These are phyloP conservation scores for Carex sylvatica DNA, from an alignment of 202 grass and related monocot species.

Conservation along the genomic window DNA sequence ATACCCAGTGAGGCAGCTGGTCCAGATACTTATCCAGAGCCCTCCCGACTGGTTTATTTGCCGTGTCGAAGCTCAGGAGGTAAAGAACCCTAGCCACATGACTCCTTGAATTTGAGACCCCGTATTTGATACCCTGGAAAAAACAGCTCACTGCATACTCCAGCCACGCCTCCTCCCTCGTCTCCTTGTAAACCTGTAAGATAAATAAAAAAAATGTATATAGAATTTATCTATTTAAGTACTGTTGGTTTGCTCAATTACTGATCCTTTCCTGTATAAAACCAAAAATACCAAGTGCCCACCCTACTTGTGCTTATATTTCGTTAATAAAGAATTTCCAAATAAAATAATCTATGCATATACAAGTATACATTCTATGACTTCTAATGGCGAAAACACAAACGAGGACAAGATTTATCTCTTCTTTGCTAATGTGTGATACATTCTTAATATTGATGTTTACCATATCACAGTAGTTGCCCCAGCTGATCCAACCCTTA, in stretches of 20 bases:
- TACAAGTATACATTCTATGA: neutral
- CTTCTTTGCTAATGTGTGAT: neutral
- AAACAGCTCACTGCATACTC: conserved; percentile 94
- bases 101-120: conserved; percentile 89
- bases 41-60: conserved; percentile 82
- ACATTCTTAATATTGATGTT: neutral
- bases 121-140: conserved; percentile 95
- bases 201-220: neutral
- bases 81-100: conserved; percentile 96
- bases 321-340: neutral
- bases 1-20: conserved; percentile 95
- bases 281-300: neutral
- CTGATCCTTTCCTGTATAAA: neutral
- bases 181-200: conserved; percentile 89
- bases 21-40: conserved; percentile 97
- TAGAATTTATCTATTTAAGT: neutral
- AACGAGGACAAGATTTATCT: neutral
- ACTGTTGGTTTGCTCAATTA: neutral
- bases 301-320: neutral
- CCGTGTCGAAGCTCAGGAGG: conserved; percentile 96
- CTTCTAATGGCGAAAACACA: neutral
- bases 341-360: neutral
- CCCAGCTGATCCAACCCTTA: conserved; percentile 99
- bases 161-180: conserved; percentile 82
- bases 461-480: conserved; percentile 99